These are phyloP conservation scores for Crucibulum cyathiforme DNA, from an alignment of 1,284 basidiomycete species.

Conservation along the genomic window DNA sequence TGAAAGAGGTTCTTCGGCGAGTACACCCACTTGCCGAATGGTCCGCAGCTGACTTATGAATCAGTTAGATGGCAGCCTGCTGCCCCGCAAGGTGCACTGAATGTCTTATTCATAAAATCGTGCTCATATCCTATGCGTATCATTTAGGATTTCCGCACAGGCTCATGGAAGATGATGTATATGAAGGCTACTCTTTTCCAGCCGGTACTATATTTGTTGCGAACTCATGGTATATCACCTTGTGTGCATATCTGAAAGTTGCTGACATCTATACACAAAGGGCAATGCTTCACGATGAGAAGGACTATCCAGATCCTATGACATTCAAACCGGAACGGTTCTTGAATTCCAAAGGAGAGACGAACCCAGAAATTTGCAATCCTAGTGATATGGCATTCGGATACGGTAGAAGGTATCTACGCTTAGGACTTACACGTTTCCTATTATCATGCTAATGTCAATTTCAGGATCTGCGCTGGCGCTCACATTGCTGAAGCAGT, in stretches of 20 bases:
- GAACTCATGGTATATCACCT: constrained; percentile 20
- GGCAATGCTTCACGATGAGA: constrained; percentile 41
- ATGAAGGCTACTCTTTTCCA: constrained; percentile 29
- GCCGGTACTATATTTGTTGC: constrained; percentile 23
- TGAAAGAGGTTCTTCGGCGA: not conserved
- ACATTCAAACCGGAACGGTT: constrained; percentile 41
- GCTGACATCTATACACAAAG: constrained; percentile 13
- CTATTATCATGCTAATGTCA: not conserved
- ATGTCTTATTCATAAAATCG: not conserved
- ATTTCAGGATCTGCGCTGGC: constrained; percentile 29
- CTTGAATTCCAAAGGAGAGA: constrained; percentile 22
- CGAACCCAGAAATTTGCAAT: constrained; percentile 26
- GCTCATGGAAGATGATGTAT: constrained; percentile 24
- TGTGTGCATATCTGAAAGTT: not conserved
- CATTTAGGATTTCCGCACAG: constrained; percentile 21
- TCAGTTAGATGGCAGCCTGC: not conserved
- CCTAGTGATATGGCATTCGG: constrained; percentile 28
- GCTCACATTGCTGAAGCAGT: constrained; percentile 27
- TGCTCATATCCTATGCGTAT: constrained; percentile 1
- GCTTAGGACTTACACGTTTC: not conserved
- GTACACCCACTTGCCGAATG: not conserved
- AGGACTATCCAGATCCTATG: constrained; percentile 36
- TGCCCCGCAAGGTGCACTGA: not conserved
- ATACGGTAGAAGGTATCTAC: constrained; percentile 31
- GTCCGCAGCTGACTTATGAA: not conserved